These are phyloP conservation scores for Brettanomyces custersianus DNA, from an alignment of 805 yeast species.

Conservation along the genomic window DNA sequence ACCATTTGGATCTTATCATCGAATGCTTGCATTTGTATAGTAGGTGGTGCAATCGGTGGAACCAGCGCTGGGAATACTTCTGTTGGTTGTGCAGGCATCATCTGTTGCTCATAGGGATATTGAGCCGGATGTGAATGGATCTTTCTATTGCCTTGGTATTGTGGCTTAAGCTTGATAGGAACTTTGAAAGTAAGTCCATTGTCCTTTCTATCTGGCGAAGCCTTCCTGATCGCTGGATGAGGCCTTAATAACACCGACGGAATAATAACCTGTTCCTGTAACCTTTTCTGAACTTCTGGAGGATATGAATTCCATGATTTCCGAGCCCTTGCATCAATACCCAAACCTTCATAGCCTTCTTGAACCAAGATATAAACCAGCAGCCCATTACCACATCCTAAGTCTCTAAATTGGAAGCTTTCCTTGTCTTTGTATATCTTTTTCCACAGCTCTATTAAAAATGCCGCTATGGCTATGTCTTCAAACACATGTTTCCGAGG, in stretches of 20 bases:
- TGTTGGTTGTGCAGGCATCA: not conserved
- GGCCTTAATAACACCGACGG: conserved; percentile 68
- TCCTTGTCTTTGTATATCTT: conserved; percentile 31
- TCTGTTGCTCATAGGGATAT: not conserved
- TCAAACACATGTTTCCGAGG: conserved; percentile 95
- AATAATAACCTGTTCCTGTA: conserved; percentile 74
- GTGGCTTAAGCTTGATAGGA: conserved; percentile 26
- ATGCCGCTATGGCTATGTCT: conserved; percentile 93
- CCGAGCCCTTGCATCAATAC: conserved; percentile 83
- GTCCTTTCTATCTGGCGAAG: conserved; percentile 46
- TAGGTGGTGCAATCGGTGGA: not conserved
- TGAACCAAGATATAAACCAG: conserved; percentile 61
- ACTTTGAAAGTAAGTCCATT: conserved; percentile 56
- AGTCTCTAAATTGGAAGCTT: conserved; percentile 67
- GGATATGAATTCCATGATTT: conserved; percentile 85
- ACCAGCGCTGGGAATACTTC: conserved; percentile 3
- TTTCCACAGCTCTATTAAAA: conserved; percentile 79
- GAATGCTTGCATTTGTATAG: conserved; percentile 1
- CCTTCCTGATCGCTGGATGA: conserved; percentile 48
- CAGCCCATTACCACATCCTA: conserved; percentile 94
- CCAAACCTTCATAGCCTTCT: conserved; percentile 80
- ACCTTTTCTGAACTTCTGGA: conserved; percentile 40
- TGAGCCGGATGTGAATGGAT: conserved; percentile 1
- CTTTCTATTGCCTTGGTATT: conserved; percentile 15
- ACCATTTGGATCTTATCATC: conserved; percentile 32